Base-by-base conservation (phyloP, 1,284 basidiomycete species). In the Ceratobasidium papillatum region DNA sequence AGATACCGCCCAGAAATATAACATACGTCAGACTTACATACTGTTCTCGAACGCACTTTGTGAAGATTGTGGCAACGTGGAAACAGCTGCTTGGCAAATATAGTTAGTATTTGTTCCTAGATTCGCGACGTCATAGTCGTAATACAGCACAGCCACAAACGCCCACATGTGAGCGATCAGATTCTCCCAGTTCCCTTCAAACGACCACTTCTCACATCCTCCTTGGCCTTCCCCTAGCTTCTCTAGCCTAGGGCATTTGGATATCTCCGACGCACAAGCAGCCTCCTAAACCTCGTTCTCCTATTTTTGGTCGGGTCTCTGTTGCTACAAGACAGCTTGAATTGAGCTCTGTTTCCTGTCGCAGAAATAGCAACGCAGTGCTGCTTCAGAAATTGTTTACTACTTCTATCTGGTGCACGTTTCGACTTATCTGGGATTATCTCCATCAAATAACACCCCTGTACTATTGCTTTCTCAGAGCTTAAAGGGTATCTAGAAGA, bases 171-270 rank as follows among this genome's bases (percentile, higher is more conserved):
- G 30, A 47, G 45, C 45, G 30, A 36, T 32, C 30, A 9, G 27
- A 9, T n/a, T n/a, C n/a, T n/a, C n/a, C n/a, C n/a, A n/a, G 27
- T 36, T 58, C 30, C 34, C 54, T 34, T 3, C 32, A 58, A 58
- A 58, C 54, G 54, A 36, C 32, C 14, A 32, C 54, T 58, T 58
- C 54, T 58, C 54, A 58, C 54, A 14, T 58, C 54, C 19, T 58
- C 54, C 54, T 58, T 34, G 54, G 54, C 30, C 27, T 58, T 58
- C 54, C 54, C 54, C 32, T 17, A 11, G 14, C 32, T 34, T 58
- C 54, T 58, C 14, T 19, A 25, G 14, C 32, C 9, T 34, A 36
- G 30, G 14, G 25, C 7, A 36, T 58, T 34, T 17, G 32, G 54
- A 7, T 36, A 58, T 14, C 54, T 32, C 54, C n/a, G 11, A 30